Conservation (phyloP, 768 basidiomycete species). For the Pholiota microspora region DNA sequence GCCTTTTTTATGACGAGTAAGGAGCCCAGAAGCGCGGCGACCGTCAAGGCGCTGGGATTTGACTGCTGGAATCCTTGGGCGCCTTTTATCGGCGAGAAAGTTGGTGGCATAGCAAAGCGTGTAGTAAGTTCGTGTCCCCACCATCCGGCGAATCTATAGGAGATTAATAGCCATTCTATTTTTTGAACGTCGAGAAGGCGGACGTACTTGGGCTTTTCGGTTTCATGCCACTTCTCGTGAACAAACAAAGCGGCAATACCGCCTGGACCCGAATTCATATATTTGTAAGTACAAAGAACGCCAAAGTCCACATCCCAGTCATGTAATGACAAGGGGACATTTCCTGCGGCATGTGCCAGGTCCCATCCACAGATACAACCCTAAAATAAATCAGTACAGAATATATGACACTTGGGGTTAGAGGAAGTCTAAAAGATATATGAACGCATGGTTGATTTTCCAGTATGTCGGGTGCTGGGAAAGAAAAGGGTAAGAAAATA, state of each 20-base stretch:
- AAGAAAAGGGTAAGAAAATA: slow-evolving; percentile 8
- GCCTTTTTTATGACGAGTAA: slow-evolving; percentile 77
- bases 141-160: slow-evolving; percentile 85
- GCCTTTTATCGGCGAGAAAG: slow-evolving; percentile 81
- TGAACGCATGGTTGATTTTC: not conserved
- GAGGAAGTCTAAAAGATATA: no score
- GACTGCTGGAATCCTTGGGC: slow-evolving; percentile 97
- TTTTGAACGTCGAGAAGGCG: slow-evolving; percentile 2
- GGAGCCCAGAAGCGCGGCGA: slow-evolving; percentile 80
- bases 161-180: slow-evolving; percentile 10
- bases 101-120: slow-evolving; percentile 87
- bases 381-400: slow-evolving; percentile 38
- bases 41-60: slow-evolving; percentile 82
- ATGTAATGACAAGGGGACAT: slow-evolving; percentile 85
- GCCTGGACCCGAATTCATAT: slow-evolving; percentile 94
- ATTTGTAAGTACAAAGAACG: slow-evolving; percentile 99
- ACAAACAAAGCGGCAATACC: slow-evolving; percentile 95
- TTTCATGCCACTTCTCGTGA: slow-evolving; percentile 77
- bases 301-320: slow-evolving; percentile 97
- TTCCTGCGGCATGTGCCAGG: slow-evolving; percentile 93
- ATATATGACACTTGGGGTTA: slow-evolving; percentile 17
- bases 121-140: slow-evolving; percentile 92
- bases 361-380: slow-evolving; percentile 96
- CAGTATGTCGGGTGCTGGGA: not conserved
- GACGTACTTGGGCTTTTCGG: slow-evolving; percentile 60